Conservation (phyloP, 495 filamentous ascomycete genomes). For the Xylaria longipes region DNA sequence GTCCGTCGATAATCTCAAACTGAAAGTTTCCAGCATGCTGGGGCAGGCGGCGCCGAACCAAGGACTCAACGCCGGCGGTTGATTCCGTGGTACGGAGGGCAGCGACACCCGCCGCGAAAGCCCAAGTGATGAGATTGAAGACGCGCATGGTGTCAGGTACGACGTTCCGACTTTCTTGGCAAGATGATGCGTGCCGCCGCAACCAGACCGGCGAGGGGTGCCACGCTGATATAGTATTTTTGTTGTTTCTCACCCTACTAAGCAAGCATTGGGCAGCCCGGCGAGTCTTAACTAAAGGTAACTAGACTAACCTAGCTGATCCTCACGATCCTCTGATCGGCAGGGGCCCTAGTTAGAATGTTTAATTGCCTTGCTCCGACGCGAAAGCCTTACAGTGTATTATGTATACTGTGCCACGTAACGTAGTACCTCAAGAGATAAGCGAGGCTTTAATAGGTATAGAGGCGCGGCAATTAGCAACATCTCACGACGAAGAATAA, state of each 20-base stretch:
- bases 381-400: not conserved
- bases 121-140: constrained; percentile 24
- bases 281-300: not conserved
- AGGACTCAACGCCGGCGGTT: constrained; percentile 47
- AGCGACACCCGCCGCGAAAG: constrained; percentile 22
- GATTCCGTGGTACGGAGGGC: constrained; percentile 43
- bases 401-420: not conserved
- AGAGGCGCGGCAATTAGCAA: not conserved
- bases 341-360: not conserved
- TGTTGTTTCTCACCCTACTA: not conserved
- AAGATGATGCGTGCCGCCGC: not conserved
- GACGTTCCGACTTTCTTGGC: not conserved
- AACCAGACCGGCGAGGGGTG: not conserved
- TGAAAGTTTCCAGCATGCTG: constrained; percentile 49
- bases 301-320: not conserved
- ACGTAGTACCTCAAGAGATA: not conserved
- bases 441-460: not conserved
- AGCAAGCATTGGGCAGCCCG: not conserved
- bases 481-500: not conserved
- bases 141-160: constrained; percentile 24
- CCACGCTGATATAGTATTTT: not conserved
- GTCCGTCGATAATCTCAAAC: constrained; percentile 44
- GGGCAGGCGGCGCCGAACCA: constrained; percentile 55
- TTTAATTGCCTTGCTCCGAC: not conserved
- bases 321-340: constrained; percentile 9